Percentiles rank a stretch among this genome's conserved stretches.
These are phyloP conservation scores for Sporormia fimetaria DNA, from an alignment of 495 filamentous ascomycete genomes.

Conservation along the genomic window DNA sequence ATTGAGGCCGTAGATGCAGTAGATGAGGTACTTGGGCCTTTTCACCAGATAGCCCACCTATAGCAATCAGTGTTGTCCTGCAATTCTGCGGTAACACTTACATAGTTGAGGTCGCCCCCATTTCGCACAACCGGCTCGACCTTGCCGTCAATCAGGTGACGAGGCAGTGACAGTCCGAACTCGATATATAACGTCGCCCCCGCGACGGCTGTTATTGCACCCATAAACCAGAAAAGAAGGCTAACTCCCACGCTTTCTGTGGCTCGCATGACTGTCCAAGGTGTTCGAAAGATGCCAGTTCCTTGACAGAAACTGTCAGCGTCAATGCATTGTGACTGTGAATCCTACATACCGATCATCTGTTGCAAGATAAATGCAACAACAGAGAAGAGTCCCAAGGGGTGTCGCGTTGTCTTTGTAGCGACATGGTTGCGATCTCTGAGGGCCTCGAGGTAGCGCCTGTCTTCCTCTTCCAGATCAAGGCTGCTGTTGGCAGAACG, in stretches of 20 bases:
- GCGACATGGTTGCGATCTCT: not conserved
- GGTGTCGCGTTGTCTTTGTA: not conserved
- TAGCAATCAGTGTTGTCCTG: slow-evolving; percentile 35
- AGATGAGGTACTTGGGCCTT: slow-evolving; percentile 26
- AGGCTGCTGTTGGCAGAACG: too few relatives aligned
- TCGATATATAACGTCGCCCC: slow-evolving; percentile 11
- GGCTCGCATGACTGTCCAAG: slow-evolving; percentile 5
- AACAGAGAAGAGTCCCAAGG: slow-evolving; percentile 8
- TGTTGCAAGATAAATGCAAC: slow-evolving; percentile 28
- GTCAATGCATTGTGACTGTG: not conserved
- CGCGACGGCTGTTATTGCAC: slow-evolving; percentile 1
- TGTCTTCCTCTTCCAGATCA: not conserved
- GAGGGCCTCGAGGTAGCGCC: not conserved
- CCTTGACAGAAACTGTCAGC: slow-evolving; percentile 4
- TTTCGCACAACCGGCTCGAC: slow-evolving; percentile 34
- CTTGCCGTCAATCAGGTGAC: slow-evolving; percentile 3
- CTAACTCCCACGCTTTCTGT: slow-evolving; percentile 11
- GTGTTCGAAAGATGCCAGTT: slow-evolving; percentile 14
- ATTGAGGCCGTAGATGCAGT: slow-evolving; percentile 38
- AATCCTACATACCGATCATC: slow-evolving; percentile 23
- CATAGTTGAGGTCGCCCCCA: slow-evolving; percentile 45
- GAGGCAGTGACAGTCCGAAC: slow-evolving; percentile 12
- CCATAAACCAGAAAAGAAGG: slow-evolving; percentile 13
- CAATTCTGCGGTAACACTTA: slow-evolving; percentile 34
- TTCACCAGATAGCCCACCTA: slow-evolving; percentile 18